Evolutionary conservation across 129 eudicot species (phyloP), one percentile per base, ranked within the genome.

Genomic region (Solidago caesia): DNA sequence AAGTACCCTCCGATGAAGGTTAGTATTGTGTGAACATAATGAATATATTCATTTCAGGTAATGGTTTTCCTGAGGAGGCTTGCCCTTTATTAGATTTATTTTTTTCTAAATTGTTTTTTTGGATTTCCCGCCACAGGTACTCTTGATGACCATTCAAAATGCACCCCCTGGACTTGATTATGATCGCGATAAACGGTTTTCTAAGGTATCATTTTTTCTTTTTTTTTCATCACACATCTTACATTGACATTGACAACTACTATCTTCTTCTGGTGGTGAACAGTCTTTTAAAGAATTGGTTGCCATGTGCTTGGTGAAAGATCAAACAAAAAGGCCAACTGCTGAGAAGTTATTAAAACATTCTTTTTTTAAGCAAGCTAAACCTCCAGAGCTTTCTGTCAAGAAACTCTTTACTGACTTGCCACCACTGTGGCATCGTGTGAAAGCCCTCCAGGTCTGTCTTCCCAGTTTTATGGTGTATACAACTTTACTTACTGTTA

Each of bases 1-100:
- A 95, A 95, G 74, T 91, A 95, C 76, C 99, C 99, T 85, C 99
- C 99, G 44, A 90, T 94, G 99, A 94, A 94, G 97, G 99, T 94
- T 63, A 26, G 46, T 44, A 41, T 68, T 61, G 10, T 60, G 47
- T 52, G 57, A 56, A 33, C 55, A 8, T 45, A 67, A 41, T 71
- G 78, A 60, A 70, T n/a, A 74, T 68, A 7, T 53, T 12, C 11
- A 5, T 46, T 46, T 46, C 7, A 46, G 51, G 11, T 46, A 46
- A 46, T 46, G 11, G 0, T 5, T 5, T 46, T 5, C 7, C 7
- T 46, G 51, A 46, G 51, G 7, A 9, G 7, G 7, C 1, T 7
- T 57, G 61, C 62, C 48, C 43, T 10, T 59, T 41, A 47, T 64
- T 42, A 12, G 7, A 45, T 13, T 49, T 41, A 41, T 4, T 11